Evolutionary conservation across 306 rosid genomes (phyloP).

Genomic region (Inga laurina): DNA sequence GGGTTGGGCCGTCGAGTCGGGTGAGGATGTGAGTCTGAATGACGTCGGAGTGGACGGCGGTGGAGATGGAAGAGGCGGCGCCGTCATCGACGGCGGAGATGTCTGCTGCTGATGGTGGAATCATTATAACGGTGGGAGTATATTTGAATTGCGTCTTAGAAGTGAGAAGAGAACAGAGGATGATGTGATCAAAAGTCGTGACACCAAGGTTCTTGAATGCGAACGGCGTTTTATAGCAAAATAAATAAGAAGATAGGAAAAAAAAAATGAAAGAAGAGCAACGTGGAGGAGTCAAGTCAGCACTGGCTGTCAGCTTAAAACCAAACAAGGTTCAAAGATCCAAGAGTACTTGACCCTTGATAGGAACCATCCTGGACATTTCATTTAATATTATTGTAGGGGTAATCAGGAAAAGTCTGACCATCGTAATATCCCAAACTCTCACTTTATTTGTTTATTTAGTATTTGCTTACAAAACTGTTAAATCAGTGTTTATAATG

Average conservation of each 20-base stretch:
- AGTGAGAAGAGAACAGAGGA: not conserved
- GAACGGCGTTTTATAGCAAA: not conserved
- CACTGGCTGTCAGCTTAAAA: not conserved
- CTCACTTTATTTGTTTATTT: not conserved
- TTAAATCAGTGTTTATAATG: not conserved
- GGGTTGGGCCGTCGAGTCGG: conserved; percentile 71
- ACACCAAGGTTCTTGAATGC: not conserved
- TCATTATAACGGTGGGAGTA: not conserved
- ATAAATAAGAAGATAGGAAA: not conserved
- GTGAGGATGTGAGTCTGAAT: conserved; percentile 66
- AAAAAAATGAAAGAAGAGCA: not conserved
- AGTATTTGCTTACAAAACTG: not conserved
- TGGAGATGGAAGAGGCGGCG: conserved; percentile 26
- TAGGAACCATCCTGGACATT: not conserved
- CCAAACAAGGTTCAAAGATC: not conserved
- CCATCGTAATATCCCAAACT: not conserved
- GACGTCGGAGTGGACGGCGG: conserved; percentile 64
- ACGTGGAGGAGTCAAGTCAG: conserved; percentile 1
- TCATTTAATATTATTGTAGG: not conserved
- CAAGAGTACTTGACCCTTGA: not conserved
- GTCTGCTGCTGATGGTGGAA: not conserved
- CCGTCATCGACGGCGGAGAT: not conserved
- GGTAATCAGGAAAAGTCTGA: not conserved
- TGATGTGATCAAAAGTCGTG: not conserved
- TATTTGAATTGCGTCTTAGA: not conserved